Conservation (phyloP, 2,329 filamentous ascomycete species). For the Parascedosporium putredinis region DNA sequence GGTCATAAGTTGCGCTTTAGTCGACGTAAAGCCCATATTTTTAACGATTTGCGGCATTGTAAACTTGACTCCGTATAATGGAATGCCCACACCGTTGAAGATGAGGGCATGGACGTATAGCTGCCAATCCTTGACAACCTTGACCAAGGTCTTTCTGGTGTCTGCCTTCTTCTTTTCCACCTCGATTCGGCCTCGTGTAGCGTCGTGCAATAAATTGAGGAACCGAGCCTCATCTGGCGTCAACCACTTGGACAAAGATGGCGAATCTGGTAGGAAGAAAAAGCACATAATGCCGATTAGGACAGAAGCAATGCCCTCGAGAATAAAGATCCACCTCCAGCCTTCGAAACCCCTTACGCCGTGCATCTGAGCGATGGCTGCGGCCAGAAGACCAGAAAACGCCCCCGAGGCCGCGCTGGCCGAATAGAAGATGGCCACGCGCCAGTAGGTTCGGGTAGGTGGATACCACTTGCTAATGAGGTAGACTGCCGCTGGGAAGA, state of each 20-base stretch:
- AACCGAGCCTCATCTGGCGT: slow-evolving; percentile 34
- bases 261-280: slow-evolving; percentile 61
- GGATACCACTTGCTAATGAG: slow-evolving; percentile 21
- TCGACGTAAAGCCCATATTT: slow-evolving; percentile 28
- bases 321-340: slow-evolving; percentile 53
- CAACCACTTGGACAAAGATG: slow-evolving; percentile 62
- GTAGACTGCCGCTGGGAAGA: slow-evolving; percentile 20
- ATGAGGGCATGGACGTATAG: slow-evolving; percentile 26
- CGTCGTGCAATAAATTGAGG: neutral
- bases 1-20: slow-evolving; percentile 20
- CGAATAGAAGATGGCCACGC: slow-evolving; percentile 48
- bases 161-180: neutral
- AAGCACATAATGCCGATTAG: slow-evolving; percentile 54
- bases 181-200: neutral
- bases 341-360: slow-evolving; percentile 41
- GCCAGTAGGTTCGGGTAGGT: slow-evolving; percentile 16
- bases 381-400: slow-evolving; percentile 60
- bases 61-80: slow-evolving; percentile 23
- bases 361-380: slow-evolving; percentile 57
- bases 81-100: slow-evolving; percentile 27
- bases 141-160: neutral
- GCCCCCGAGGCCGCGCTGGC: slow-evolving; percentile 67
- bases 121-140: slow-evolving; percentile 28
- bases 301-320: slow-evolving; percentile 27
- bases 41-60: slow-evolving; percentile 28